Conservation (phyloP, 768 basidiomycete genomes). For the Lactifluus hygrophoroides region DNA sequence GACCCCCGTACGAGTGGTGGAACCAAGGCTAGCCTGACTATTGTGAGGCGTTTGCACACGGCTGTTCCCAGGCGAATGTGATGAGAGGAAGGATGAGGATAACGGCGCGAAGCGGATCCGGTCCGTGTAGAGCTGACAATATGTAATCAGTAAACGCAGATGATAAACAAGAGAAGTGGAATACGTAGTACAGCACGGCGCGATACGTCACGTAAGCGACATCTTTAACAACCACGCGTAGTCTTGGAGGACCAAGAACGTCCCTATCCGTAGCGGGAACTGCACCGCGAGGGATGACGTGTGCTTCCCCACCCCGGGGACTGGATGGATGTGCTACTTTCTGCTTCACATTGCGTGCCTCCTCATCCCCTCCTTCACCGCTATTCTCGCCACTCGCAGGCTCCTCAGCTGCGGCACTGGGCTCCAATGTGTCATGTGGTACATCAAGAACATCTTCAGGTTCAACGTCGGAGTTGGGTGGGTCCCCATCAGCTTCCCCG, state of each 20-base stretch:
- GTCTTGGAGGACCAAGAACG: constrained; percentile 37
- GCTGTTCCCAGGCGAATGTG: constrained; percentile 12
- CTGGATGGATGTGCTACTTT: constrained; percentile 35
- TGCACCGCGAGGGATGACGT: not conserved
- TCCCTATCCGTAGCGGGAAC: not conserved
- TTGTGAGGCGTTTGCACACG: constrained; percentile 27
- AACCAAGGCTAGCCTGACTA: constrained; percentile 27
- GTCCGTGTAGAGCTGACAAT: constrained; percentile 70
- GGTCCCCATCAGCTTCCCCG: constrained; percentile 9
- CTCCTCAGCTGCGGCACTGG: not conserved
- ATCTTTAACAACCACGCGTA: constrained; percentile 45
- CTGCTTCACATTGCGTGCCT: constrained; percentile 26
- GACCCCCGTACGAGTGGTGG: constrained; percentile 14
- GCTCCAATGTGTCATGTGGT: not conserved
- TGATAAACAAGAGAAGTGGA: not conserved
- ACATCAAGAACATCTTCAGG: constrained; percentile 5
- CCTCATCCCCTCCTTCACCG: constrained; percentile 5
- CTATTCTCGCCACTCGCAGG: not conserved
- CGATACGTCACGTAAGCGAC: constrained; percentile 56
- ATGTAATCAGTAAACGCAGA: not conserved
- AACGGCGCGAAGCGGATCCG: constrained; percentile 77
- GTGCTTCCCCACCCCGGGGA: constrained; percentile 26
- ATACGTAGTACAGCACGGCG: constrained; percentile 70
- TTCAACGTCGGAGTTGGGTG: constrained; percentile 12
- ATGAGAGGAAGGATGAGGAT: constrained; percentile 52